A percentile compares a stretch with the other conserved stretches of the same genome.
Evolutionary conservation across 805 yeast genomes (phyloP).

Genomic region (Metschnikowia matae): DNA sequence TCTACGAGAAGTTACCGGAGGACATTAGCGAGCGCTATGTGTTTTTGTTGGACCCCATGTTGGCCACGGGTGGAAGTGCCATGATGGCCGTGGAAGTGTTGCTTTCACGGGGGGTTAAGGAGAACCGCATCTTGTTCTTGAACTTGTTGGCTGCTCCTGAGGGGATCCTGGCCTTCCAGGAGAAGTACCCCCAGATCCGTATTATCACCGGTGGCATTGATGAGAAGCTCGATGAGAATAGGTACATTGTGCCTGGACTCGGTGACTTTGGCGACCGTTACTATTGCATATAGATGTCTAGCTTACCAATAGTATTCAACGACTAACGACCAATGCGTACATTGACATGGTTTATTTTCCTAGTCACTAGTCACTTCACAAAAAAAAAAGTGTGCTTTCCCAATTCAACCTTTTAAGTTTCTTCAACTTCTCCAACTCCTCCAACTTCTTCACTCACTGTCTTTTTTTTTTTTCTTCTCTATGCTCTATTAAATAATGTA

Average conservation of each 20-base stretch:
- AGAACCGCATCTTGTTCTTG: conserved; percentile 82
- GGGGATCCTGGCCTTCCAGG: conserved; percentile 77
- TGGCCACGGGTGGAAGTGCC: conserved; percentile 99
- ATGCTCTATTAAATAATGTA: no score
- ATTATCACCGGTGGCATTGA: conserved; percentile 95
- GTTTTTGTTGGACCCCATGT: conserved; percentile 90
- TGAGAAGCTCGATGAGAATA: conserved; percentile 75
- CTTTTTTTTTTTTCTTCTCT: no score
- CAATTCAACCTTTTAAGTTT: no score
- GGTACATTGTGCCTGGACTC: conserved; percentile 87
- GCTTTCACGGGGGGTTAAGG: conserved; percentile 78
- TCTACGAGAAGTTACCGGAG: conserved; percentile 90
- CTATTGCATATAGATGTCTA: conserved; percentile 67
- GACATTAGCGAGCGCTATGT: conserved; percentile 88
- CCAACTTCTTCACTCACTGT: no score
- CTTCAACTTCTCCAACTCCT: no score
- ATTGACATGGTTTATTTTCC: background rate
- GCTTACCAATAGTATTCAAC: no score
- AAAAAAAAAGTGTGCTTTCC: no score
- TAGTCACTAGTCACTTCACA: no score
- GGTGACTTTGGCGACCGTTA: conserved; percentile 99
- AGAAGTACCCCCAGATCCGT: conserved; percentile 75
- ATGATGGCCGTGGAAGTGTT: conserved; percentile 94
- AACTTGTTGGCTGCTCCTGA: conserved; percentile 94
- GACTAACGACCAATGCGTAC: no score